Base-by-base conservation (phyloP, 768 basidiomycete genomes). In the Clathrus columnatus region DNA sequence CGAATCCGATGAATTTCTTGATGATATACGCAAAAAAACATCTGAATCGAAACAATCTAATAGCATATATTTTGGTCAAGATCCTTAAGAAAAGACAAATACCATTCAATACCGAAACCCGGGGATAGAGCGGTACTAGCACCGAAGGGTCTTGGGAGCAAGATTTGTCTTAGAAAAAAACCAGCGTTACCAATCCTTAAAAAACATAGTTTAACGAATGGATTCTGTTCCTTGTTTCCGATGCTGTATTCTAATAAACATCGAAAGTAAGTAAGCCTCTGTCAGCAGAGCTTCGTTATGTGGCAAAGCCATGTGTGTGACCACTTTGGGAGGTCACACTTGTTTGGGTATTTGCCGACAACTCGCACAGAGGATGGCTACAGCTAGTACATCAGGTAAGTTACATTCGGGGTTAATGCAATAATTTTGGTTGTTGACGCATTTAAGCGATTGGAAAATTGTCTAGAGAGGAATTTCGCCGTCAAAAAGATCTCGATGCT, bases 401-500 rank as follows among this genome's bases (percentile, higher is more conserved):
- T 52, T 18, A 16, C 8, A 5, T 32, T 30, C 41, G 29, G 18
- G 20, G 43, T 23, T 48, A n/a, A 16, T 21, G 24, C 30, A 8
- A 16, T 44, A 14, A 45, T 17, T 23, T 17, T 51, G 16, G 17
- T 14, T 21, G 1, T 26, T 2, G 16, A 28, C 21, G 24, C 24
- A 55, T 21, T 5, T 57, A 10, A 73, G 75, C 70, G 17, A 71
- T 81, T 27, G 89, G 89, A 63, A 96, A 96, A 66, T 77, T 95
- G 36, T 95, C 94, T 0, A 80, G 92, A 32, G 94, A 96, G 69
- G 94, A 97, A 67, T 95, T 91, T 66, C 82, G 94, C 47, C 82
- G 91, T 23, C 90, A 95, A 70, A 96, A 96, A 70, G 95, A 97
- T 68, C 83, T 98, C 54, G 95, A 97, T 70, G 95, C 95, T 4